Conservation (phyloP, 2,329 filamentous ascomycete genomes). For the Fonsecaea pedrosoi region DNA sequence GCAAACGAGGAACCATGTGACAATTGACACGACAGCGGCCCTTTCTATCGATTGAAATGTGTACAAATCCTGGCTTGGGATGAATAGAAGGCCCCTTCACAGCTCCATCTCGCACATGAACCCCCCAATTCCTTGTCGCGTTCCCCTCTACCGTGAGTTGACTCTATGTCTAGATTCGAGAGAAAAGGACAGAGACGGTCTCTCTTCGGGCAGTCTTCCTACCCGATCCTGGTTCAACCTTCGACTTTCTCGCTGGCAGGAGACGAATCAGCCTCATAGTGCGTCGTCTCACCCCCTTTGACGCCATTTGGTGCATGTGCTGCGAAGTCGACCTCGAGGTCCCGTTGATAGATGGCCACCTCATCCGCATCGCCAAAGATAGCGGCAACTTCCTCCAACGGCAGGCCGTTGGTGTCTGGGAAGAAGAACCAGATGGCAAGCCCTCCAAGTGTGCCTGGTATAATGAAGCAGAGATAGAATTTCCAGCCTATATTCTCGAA, state of each 20-base stretch:
- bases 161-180: too few species aligned
- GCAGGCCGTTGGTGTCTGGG: constrained; percentile 44
- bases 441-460: constrained; percentile 38
- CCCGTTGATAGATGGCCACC: constrained; percentile 34
- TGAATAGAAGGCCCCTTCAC: too few species aligned
- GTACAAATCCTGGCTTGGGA: too few species aligned
- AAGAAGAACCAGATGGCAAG: constrained; percentile 41
- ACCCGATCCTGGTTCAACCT: background rate
- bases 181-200: too few species aligned
- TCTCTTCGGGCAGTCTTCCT: too few species aligned
- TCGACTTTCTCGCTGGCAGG: constrained; percentile 13
- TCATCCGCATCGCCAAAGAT: constrained; percentile 40
- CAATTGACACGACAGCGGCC: too few species aligned
- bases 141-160: background rate
- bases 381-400: constrained; percentile 43
- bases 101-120: too few species aligned
- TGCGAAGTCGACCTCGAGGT: constrained; percentile 32
- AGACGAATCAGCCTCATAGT: constrained; percentile 12
- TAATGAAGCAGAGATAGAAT: constrained; percentile 50
- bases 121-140: too few species aligned
- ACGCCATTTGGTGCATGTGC: constrained; percentile 17
- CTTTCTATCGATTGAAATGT: too few species aligned
- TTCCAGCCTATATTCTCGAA: constrained; percentile 46
- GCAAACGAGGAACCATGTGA: background rate
- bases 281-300: constrained; percentile 3